Base-by-base conservation (phyloP, 495 filamentous ascomycete species). In the Hypomontagnella monticulosa region DNA sequence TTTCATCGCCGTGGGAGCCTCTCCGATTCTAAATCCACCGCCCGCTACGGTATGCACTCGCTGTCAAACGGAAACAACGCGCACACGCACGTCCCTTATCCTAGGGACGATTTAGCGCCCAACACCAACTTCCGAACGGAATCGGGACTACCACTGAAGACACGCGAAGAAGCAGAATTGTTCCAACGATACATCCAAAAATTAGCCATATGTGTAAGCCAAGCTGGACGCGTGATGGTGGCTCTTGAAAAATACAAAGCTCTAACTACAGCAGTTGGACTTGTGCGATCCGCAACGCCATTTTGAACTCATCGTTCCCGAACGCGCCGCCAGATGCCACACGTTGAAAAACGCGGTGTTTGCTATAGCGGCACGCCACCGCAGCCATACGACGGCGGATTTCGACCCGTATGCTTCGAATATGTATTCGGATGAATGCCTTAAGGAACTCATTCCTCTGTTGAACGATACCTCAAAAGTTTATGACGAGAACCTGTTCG, bases 291-390 rank as follows among this genome's bases (percentile, higher is more conserved):
- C 80, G 7, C 74, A 72, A 37, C 78, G 78, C 49, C 83, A 84
- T 61, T 88, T 88, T 56, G 78, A 83, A 18, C 73, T 81, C 1
- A 69, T 81, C 9, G 83, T 88, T 1, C 84, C 85, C 0, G 75
- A 81, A 48, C 69, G 78, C 41, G 83, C 85, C 4, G 75, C 77
- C 10, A 76, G 60, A 15, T 84, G 76, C 46, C 78, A 79, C n/a
- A 80, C 83, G 27, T 71, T 89, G 5, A 73, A 86, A 37, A 85
- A 86, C 46, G 84, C 86, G 38, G 84, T 88, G 9, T 79, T 88
- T 56, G 84, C 86, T 7, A 71, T 87, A 20, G 83, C 86, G 1
- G 82, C 83, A 2, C 74, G 82, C 9, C 85, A 89, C 67, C 63
- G 86, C 40, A 82, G 80, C 40, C 77, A 81, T 16, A 83, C 79